These are phyloP conservation scores for Conticribra weissflogii DNA, from an alignment of 108 stramenopile species.

Conservation along the genomic window DNA sequence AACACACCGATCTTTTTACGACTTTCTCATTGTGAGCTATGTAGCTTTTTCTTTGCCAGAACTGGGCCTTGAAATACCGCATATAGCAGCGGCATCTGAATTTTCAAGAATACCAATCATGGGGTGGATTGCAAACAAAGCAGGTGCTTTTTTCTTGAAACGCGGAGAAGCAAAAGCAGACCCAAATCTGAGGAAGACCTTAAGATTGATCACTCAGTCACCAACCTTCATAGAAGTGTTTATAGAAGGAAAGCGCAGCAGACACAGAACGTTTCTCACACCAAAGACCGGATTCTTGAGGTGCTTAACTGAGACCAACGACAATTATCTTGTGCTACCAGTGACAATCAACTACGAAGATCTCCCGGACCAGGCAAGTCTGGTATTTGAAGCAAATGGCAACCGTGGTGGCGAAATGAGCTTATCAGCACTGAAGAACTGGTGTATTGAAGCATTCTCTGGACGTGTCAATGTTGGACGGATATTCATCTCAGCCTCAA, in stretches of 20 bases:
- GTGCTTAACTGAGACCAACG: constrained; percentile 52
- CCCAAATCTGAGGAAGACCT: constrained; percentile 33
- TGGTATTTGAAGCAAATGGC: constrained; percentile 58
- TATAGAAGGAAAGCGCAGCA: constrained; percentile 84
- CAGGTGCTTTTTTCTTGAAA: constrained; percentile 74
- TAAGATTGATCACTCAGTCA: constrained; percentile 24
- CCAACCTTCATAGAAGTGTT: constrained; percentile 74
- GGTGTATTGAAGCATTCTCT: constrained; percentile 37
- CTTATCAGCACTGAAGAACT: constrained; percentile 24
- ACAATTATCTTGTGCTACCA: constrained; percentile 67
- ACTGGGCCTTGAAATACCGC: constrained; percentile 73
- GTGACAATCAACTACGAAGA: constrained; percentile 86
- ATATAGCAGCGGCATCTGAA: constrained; percentile 80
- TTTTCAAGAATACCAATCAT: constrained; percentile 74
- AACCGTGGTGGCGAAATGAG: constrained; percentile 23
- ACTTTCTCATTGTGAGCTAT: constrained; percentile 85
- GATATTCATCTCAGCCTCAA: constrained; percentile 72
- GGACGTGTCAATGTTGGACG: constrained; percentile 71
- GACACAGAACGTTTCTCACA: constrained; percentile 74
- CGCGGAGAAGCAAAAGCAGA: constrained; percentile 60
- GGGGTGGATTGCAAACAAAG: constrained; percentile 61
- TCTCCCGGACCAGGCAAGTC: constrained; percentile 73
- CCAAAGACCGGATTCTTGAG: constrained; percentile 87
- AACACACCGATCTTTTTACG: constrained; percentile 87
- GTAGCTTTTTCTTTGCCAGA: constrained; percentile 83